Evolutionary conservation across 768 basidiomycete species (phyloP).

Genomic region (Tephrocybe sp.): DNA sequence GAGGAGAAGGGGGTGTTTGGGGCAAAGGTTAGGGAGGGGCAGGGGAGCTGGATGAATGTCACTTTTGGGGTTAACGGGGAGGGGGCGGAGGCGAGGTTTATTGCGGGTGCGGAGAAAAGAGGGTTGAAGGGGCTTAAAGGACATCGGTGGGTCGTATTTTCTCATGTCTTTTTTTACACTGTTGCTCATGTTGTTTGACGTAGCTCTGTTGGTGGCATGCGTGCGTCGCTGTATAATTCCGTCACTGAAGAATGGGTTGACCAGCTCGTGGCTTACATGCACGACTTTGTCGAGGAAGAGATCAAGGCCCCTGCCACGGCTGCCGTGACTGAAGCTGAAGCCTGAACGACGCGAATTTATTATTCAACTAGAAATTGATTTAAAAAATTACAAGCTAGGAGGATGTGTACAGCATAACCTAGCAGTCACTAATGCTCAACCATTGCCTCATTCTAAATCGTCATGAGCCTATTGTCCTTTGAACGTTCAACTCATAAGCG

Average conservation of each 20-base stretch:
- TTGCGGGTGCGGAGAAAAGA: conserved; percentile 74
- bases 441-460: neutral
- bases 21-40: conserved; percentile 69
- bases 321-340: conserved; percentile 12
- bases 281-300: conserved; percentile 43
- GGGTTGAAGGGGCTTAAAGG: conserved; percentile 91
- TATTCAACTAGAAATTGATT: neutral
- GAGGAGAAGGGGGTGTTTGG: conserved; percentile 68
- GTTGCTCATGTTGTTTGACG: neutral
- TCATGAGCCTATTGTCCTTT: no score
- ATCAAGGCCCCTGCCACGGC: conserved; percentile 9
- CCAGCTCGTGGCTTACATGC: conserved; percentile 57
- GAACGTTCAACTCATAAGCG: no score
- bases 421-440: neutral
- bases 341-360: neutral
- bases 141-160: conserved; percentile 84
- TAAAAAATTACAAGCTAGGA: neutral
- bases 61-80: conserved; percentile 80
- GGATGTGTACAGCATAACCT: neutral
- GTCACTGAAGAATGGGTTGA: conserved; percentile 76
- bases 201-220: conserved; percentile 66
- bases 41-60: conserved; percentile 95
- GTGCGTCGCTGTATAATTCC: conserved; percentile 89
- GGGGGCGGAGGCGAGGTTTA: conserved; percentile 71
- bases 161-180: neutral